Evolutionary conservation across 2,329 filamentous ascomycete genomes (phyloP), one percentile per base, ranked within the genome.

Genomic region (Penicillium glabrum): DNA sequence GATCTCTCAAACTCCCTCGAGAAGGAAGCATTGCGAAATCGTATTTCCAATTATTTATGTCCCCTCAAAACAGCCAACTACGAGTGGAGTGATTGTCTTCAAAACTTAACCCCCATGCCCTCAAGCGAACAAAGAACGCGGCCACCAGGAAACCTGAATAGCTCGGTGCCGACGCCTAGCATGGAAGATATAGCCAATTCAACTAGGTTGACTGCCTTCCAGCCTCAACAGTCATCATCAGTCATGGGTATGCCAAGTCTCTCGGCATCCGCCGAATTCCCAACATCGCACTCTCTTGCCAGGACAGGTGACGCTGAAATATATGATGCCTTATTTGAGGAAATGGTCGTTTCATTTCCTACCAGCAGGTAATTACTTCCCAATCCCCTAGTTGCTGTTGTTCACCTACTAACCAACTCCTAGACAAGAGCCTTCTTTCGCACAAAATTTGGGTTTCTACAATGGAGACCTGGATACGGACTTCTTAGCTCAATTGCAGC

Each of bases 401-500:
- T 27, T 6, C 7, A 13, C n/a, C 14, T 11, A 24, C 51, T 60
- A 16, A 54, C 19, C 2, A 33, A 16, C 21, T 7, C 29, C 2
- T 16, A 67, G 63, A 27, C 53, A 59, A 46, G 57, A 63, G 24
- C 61, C 65, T 16, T 23, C 44, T 4, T 67, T 67, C 43, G 60
- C 66, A 10, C 60, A 65, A 16, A 65, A 66, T 41, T 21, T 67
- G 16, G 60, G 65, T 8, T 64, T 67, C 39, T 61, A 61, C 39
- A 54, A 63, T 19, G 63, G 62, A 23, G 62, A 67, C 27, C 16
- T 66, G 37, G 63, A 65, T n/a, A 59, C 56, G 11, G 62, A 66
- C 45, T 67, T 62, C 29, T 44, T 67, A 6, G 57, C 54, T 10
- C 57, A 64, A 41, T 46, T 64, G 5, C 60, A 66, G 41, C 48